These are phyloP conservation scores for Pythium myriotylum DNA, from an alignment of 352 stramenopile species.

Conservation along the genomic window DNA sequence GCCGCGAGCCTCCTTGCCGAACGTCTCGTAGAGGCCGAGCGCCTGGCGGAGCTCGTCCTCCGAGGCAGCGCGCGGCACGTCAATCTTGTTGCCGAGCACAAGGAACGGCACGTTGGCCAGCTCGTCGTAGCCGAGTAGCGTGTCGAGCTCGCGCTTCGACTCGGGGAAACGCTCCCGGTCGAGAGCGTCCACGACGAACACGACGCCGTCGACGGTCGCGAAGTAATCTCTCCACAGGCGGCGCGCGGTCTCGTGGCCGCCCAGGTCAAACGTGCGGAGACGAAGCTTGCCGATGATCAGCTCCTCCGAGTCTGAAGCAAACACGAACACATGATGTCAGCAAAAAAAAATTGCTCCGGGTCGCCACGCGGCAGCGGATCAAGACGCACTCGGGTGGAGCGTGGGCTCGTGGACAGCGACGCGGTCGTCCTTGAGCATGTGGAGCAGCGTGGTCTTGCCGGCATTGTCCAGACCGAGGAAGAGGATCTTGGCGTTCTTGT, in stretches of 20 bases:
- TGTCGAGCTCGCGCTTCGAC: constrained; percentile 98
- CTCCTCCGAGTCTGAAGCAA: constrained; percentile 83
- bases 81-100: constrained; percentile 99
- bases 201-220: constrained; percentile 98
- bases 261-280: constrained; percentile 99
- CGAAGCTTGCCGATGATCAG: constrained; percentile 97
- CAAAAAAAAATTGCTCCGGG: no score
- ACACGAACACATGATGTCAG: not conserved
- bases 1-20: constrained; percentile 96
- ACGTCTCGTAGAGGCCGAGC: constrained; percentile 98
- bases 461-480: constrained; percentile 99
- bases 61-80: constrained; percentile 95
- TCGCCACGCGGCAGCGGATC: no score
- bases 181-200: constrained; percentile 99
- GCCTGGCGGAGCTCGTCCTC: constrained; percentile 98
- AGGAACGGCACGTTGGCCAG: constrained; percentile 98
- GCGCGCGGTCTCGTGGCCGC: constrained; percentile 97
- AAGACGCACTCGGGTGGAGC: constrained; percentile 91
- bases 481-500: constrained; percentile 99
- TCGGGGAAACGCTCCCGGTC: constrained; percentile 99
- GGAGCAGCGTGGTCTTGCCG: constrained; percentile 99
- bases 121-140: constrained; percentile 96
- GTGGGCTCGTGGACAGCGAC: constrained; percentile 96
- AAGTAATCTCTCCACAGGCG: constrained; percentile 99
- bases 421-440: constrained; percentile 99